Percentiles rank a stretch among this genome's conserved stretches.
Conservation (phyloP, 805 yeast species). For the Candida tibetensis region DNA sequence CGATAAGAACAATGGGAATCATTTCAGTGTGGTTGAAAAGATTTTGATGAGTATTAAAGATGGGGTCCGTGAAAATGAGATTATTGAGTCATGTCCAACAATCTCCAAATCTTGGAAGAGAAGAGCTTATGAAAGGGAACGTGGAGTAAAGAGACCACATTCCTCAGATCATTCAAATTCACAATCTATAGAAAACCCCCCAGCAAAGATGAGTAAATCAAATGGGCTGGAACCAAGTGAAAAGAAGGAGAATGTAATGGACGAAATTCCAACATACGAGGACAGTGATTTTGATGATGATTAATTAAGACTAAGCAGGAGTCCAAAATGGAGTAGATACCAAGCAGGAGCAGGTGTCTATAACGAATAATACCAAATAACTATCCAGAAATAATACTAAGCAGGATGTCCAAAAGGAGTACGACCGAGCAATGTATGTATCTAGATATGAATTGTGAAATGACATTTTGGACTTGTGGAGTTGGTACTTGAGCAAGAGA, state of each 20-base stretch:
- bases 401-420: no score
- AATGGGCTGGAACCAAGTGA: constrained; percentile 1
- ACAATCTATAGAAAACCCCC: constrained; percentile 7
- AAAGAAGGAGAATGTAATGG: constrained; percentile 19
- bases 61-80: constrained; percentile 77
- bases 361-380: no score
- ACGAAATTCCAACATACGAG: constrained; percentile 40
- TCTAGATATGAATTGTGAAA: no score
- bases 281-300: constrained; percentile 32
- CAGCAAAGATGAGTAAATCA: constrained; percentile 10
- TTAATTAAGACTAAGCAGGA: background rate
- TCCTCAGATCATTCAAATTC: constrained; percentile 1
- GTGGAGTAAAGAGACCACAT: constrained; percentile 12
- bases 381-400: no score
- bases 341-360: no score
- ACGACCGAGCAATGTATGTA: no score
- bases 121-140: constrained; percentile 44
- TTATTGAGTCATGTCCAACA: constrained; percentile 52
- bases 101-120: constrained; percentile 63
- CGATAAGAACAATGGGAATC: constrained; percentile 89
- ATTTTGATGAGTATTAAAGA: constrained; percentile 83
- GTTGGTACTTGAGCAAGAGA: no score
- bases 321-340: no score
- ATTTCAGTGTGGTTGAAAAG: constrained; percentile 73
- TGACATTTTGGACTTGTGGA: no score